Base-by-base conservation (phyloP, 345 rosid species). In the Cardamine occulta region DNA sequence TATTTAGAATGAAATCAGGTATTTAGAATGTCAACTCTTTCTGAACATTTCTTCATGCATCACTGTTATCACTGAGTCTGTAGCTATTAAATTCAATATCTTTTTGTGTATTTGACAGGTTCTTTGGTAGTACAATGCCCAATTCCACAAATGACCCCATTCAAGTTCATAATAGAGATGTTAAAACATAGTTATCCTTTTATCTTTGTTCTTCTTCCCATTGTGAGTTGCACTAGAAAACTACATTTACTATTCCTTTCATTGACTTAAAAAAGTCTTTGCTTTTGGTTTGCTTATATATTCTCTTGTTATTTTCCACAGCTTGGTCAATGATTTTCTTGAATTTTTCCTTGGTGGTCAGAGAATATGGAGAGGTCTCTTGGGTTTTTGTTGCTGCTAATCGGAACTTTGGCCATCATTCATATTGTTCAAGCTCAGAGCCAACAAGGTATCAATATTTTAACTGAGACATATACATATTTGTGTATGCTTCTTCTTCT, bases 381-480 rank as follows among this genome's bases (percentile, higher is more conserved):
- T 15, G 4, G 13, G 7, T 2, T 63, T 51, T 29, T 66, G 64
- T 7, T 71, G 63, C 26, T 5, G 7, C n/a, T 74, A 1, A n/a
- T 53, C 1, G 34, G n/a, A 40, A 24, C 24, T 10, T 60, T 49
- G 40, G 55, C 72, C 10, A 40, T 66, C 45, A 48, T 23, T 69
- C 39, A 31, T 62, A 8, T 48, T 32, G 75, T 40, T 71, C 74
- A 70, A 52, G 77, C 78, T 51, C 84, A 81, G 13, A 66, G 68
- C 68, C 77, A 74, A 74, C 72, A 69, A 81, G 84, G 84, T 81
- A 40, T 55, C 10, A 37, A 37, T 6, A 2, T 63, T 0, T 19
- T 28, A 45, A 12, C 0, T 44, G 63, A 37, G 2, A 53, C 39
- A 39, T 24, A 24, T 39, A 37, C 1, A 31, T 51, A 37, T 11